These are phyloP conservation scores for Flaveria sonorensis DNA, from an alignment of 129 eudicot species.

Conservation along the genomic window DNA sequence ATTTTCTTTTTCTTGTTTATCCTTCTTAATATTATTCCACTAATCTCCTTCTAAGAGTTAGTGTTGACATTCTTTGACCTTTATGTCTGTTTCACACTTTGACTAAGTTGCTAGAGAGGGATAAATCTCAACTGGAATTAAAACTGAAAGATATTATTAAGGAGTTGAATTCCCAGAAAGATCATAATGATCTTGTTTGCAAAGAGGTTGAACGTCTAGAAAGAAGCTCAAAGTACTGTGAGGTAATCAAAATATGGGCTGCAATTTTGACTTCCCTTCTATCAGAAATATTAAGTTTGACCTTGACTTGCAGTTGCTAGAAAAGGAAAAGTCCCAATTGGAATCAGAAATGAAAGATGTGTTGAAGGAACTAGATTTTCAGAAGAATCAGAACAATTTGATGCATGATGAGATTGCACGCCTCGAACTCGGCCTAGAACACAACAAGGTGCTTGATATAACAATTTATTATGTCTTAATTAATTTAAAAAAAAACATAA, in stretches of 20 bases:
- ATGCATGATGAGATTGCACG: conserved; percentile 63
- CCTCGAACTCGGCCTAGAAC: conserved; percentile 51
- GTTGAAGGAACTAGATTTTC: conserved; percentile 49
- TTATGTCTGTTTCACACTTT: conserved; percentile 24
- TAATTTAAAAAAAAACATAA: not conserved
- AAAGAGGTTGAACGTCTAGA: conserved; percentile 63
- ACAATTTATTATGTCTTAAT: not conserved
- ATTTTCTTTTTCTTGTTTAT: conserved; percentile 27
- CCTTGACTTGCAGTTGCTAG: conserved; percentile 53
- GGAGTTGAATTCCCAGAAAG: conserved; percentile 65
- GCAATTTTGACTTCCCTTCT: conserved; percentile 19
- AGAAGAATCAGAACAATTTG: conserved; percentile 56
- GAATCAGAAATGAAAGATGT: conserved; percentile 55
- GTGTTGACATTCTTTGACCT: conserved; percentile 7
- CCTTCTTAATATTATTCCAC: not conserved
- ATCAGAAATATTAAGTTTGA: conserved; percentile 15
- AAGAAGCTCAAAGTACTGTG: conserved; percentile 47
- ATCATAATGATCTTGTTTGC: conserved; percentile 50
- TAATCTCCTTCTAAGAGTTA: conserved; percentile 1
- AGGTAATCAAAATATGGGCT: conserved; percentile 51
- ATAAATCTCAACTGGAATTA: conserved; percentile 55
- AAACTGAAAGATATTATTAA: conserved; percentile 51
- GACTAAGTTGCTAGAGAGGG: conserved; percentile 70
- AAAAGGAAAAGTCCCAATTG: conserved; percentile 67
- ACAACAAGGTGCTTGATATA: conserved; percentile 50